These are phyloP conservation scores for Stachybotrys chartarum DNA, from an alignment of 2,329 filamentous ascomycete species.

Conservation along the genomic window DNA sequence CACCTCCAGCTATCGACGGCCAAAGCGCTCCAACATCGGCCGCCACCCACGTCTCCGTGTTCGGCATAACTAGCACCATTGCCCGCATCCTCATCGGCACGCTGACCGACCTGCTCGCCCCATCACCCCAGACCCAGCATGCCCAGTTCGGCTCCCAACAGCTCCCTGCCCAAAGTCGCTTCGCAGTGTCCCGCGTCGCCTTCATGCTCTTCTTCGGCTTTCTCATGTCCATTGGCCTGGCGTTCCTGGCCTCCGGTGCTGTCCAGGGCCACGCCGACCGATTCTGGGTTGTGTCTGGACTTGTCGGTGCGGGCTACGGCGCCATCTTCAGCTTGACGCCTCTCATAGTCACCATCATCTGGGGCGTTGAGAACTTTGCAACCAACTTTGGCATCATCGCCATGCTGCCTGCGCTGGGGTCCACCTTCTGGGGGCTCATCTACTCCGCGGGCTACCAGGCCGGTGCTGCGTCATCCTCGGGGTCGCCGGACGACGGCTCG, in stretches of 20 bases:
- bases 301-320: conserved; percentile 87
- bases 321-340: conserved; percentile 85
- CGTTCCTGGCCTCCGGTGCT: conserved; percentile 68
- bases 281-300: conserved; percentile 79
- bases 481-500: conserved; percentile 18
- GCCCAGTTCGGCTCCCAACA: conserved; percentile 32
- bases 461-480: conserved; percentile 40
- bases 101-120: conserved; percentile 80
- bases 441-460: conserved; percentile 77
- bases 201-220: conserved; percentile 73
- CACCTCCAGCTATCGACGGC: conserved; percentile 45
- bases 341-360: conserved; percentile 92
- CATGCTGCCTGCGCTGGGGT: conserved; percentile 81
- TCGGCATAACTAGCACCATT: conserved; percentile 79
- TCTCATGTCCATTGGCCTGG: conserved; percentile 67
- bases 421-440: conserved; percentile 84
- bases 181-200: conserved; percentile 66
- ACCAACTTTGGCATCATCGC: conserved; percentile 97
- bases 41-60: conserved; percentile 86
- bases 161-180: conserved; percentile 24
- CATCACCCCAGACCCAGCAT: conserved; percentile 53
- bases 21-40: conserved; percentile 47
- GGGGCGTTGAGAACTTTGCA: conserved; percentile 97
- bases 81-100: conserved; percentile 85
- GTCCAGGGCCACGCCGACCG: conserved; percentile 68